Percentiles rank a stretch among this genome's conserved stretches.
These are phyloP conservation scores for Meyerozyma sp. DNA, from an alignment of 1,139 yeast species.

Conservation along the genomic window DNA sequence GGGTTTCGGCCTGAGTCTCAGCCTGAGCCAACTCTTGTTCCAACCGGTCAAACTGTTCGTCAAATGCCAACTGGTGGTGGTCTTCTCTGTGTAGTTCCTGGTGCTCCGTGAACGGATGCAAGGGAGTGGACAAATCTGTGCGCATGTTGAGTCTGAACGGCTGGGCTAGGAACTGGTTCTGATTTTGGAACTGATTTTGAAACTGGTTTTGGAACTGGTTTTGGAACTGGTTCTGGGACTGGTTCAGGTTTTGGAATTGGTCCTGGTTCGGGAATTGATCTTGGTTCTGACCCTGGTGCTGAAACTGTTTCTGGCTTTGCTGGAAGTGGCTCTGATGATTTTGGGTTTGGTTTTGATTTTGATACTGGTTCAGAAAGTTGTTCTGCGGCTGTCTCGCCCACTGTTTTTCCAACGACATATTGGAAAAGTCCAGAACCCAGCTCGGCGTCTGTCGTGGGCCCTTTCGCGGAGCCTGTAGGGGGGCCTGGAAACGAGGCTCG, in stretches of 20 bases:
- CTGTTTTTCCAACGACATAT: slow-evolving; percentile 14
- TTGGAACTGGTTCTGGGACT: neutral
- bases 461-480: slow-evolving; percentile 2
- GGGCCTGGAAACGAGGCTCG: slow-evolving; percentile 10
- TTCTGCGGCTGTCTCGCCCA: slow-evolving; percentile 3
- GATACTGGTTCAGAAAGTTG: slow-evolving; percentile 1
- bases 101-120: slow-evolving; percentile 20
- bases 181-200: slow-evolving; percentile 1
- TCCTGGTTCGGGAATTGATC: slow-evolving; percentile 2
- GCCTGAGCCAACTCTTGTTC: slow-evolving; percentile 26
- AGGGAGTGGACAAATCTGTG: slow-evolving; percentile 12
- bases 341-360: slow-evolving; percentile 9
- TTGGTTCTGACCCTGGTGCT: slow-evolving; percentile 4
- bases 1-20: slow-evolving; percentile 8
- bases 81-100: slow-evolving; percentile 26
- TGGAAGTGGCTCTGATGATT: no score
- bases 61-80: slow-evolving; percentile 23
- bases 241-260: neutral
- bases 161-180: neutral
- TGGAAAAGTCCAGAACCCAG: slow-evolving; percentile 34
- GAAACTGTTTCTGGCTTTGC: slow-evolving; percentile 7
- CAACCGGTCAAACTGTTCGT: slow-evolving; percentile 31
- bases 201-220: slow-evolving; percentile 1
- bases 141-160: slow-evolving; percentile 14
- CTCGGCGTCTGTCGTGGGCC: slow-evolving; percentile 1